Conservation (phyloP, 169 alveolate species). For the Plasmodium reichenowi region DNA sequence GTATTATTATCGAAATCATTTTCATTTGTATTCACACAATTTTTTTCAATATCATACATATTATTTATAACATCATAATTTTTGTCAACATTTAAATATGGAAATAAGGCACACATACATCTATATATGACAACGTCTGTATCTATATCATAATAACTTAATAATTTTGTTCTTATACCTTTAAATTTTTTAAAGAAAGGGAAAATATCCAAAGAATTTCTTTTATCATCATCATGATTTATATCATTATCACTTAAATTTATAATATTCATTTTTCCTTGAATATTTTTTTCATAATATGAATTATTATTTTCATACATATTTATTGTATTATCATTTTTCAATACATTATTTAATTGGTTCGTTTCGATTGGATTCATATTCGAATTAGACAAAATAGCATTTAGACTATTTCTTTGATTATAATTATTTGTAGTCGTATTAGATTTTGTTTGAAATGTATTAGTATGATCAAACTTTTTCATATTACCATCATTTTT, state of each 20-base stretch:
- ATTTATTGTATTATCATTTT: slow-evolving; percentile 6
- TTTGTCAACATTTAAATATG: slow-evolving; percentile 55
- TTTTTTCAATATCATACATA: slow-evolving; percentile 40
- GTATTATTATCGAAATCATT: neutral
- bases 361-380: too few species aligned
- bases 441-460: too few species aligned
- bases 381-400: too few species aligned
- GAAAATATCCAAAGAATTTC: slow-evolving; percentile 39
- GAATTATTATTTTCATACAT: slow-evolving; percentile 11
- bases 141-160: slow-evolving; percentile 43
- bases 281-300: neutral
- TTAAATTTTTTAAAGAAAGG: slow-evolving; percentile 53
- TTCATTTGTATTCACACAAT: neutral
- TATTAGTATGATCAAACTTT: too few species aligned
- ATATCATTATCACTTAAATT: slow-evolving; percentile 16
- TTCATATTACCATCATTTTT: too few species aligned
- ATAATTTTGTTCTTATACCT: slow-evolving; percentile 31
- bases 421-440: too few species aligned
- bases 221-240: slow-evolving; percentile 5
- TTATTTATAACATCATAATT: slow-evolving; percentile 14
- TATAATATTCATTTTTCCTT: slow-evolving; percentile 68
- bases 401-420: too few species aligned
- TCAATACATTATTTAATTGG: too few species aligned
- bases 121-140: slow-evolving; percentile 68
- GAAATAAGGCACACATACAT: slow-evolving; percentile 71